Evolutionary conservation across 345 rosid species (phyloP), one percentile per base, ranked within the genome.

Genomic region (Pugionium dolabratum): DNA sequence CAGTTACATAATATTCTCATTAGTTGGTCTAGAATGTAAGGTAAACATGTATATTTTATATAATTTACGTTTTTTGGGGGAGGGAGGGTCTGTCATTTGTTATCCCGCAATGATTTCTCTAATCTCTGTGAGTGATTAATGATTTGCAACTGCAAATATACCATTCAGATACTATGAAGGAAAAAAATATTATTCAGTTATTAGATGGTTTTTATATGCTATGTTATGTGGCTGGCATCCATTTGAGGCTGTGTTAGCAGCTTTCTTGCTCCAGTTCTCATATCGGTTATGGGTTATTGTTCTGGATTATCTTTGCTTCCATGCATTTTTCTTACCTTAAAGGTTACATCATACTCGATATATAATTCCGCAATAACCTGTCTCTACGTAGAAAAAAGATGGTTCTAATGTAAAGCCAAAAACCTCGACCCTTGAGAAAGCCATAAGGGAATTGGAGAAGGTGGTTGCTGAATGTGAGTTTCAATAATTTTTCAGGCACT

Each of bases 391-490:
- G 73, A 86, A 72, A 76, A 84, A 61, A 78, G 87, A 89, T 30
- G 77, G 89, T 68, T 82, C 86, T 39, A 80, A 60, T 80, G 79
- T 71, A 37, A 81, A 80, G 80, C 71, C 89, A 43, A 93, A 83
- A 60, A 59, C 82, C 73, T 78, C 98, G 30, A 59, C 79, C 62
- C 87, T 93, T 66, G 98, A 93, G 70, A 90, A 79, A 71, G 91
- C 98, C 67, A 86, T 93, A 59, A 82, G 87, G 82, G 97, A 93
- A 65, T 71, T 93, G 73, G 92, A 88, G 81, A 93, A 70, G 80
- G 75, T 83, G 84, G 98, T 90, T 54, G 87, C 87, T 37, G 98
- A 93, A 79, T 88, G 98, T 93, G 75, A 85, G 94, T 72, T 74
- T 48, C 30, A 7, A 37, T 65, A 33, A 18, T 18, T 34, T 31